Evolutionary conservation across 805 yeast genomes (phyloP).

Genomic region (Candida xyloterini): DNA sequence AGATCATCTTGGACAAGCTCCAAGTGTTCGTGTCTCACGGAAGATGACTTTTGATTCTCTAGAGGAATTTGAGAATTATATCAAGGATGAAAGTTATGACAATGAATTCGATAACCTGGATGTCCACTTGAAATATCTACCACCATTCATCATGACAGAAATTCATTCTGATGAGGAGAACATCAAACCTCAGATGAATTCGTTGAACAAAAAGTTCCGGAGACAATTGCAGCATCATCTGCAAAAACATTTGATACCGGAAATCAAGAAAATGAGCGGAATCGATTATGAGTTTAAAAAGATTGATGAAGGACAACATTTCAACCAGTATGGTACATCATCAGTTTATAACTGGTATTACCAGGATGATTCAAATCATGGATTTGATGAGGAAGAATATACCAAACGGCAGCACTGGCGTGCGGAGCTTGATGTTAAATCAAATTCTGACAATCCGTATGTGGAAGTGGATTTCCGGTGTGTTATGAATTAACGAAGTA

Average conservation of each 20-base stretch:
- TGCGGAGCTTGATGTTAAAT: slow-evolving; percentile 59
- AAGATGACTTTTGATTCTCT: slow-evolving; percentile 56
- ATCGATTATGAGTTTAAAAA: slow-evolving; percentile 40
- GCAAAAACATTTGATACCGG: slow-evolving; percentile 65
- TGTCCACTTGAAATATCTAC: slow-evolving; percentile 64
- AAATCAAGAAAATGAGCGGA: slow-evolving; percentile 61
- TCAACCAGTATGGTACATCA: slow-evolving; percentile 40
- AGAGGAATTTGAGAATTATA: slow-evolving; percentile 56
- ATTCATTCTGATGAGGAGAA: slow-evolving; percentile 69
- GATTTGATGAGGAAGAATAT: slow-evolving; percentile 46
- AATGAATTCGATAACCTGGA: slow-evolving; percentile 68
- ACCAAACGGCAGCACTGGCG: slow-evolving; percentile 56
- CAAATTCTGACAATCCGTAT: slow-evolving; percentile 64
- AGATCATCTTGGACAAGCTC: slow-evolving; percentile 30
- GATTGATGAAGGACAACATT: slow-evolving; percentile 45
- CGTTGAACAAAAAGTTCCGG: slow-evolving; percentile 66
- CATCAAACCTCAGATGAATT: slow-evolving; percentile 68
- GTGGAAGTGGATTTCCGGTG: slow-evolving; percentile 60
- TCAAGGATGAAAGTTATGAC: slow-evolving; percentile 73
- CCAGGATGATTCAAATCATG: slow-evolving; percentile 56
- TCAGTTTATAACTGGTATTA: slow-evolving; percentile 61
- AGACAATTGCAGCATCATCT: slow-evolving; percentile 75
- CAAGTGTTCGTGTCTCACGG: slow-evolving; percentile 29
- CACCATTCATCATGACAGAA: slow-evolving; percentile 68
- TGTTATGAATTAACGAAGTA: slow-evolving; percentile 4